A percentile compares a stretch with the other conserved stretches of the same genome.
Conservation (phyloP, 148 eudicot genomes). For the Chenopodium suecicum region DNA sequence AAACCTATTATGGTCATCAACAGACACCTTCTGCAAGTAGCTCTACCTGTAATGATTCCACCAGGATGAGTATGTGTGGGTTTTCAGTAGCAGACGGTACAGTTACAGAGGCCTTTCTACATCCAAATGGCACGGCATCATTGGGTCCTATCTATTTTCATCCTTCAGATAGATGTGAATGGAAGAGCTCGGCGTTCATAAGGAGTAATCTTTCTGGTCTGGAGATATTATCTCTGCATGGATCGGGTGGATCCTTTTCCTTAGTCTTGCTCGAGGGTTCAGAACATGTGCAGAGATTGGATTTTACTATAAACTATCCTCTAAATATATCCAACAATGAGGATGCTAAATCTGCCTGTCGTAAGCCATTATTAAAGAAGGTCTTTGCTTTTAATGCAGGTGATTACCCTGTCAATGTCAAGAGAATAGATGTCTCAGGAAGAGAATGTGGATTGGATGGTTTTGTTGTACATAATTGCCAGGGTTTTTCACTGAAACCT, state of each 20-base stretch:
- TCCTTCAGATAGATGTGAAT: slow-evolving; percentile 70
- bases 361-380: slow-evolving; percentile 48
- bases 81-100: slow-evolving; percentile 55
- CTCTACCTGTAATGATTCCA: slow-evolving; percentile 37
- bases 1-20: slow-evolving; percentile 36
- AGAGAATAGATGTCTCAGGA: slow-evolving; percentile 66
- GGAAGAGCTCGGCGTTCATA: slow-evolving; percentile 77
- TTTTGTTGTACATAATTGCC: slow-evolving; percentile 60
- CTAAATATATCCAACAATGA: slow-evolving; percentile 36
- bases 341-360: slow-evolving; percentile 41
- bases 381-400: slow-evolving; percentile 65
- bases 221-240: slow-evolving; percentile 70
- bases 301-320: slow-evolving; percentile 48
- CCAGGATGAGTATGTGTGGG: slow-evolving; percentile 49
- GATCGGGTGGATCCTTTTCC: slow-evolving; percentile 71
- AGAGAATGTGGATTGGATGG: slow-evolving; percentile 71
- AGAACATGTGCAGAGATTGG: slow-evolving; percentile 46
- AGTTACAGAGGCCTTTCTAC: slow-evolving; percentile 64
- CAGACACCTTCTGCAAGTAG: slow-evolving; percentile 46
- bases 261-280: slow-evolving; percentile 58
- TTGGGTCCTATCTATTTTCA: slow-evolving; percentile 80
- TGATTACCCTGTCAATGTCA: slow-evolving; percentile 60
- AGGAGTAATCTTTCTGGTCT: slow-evolving; percentile 89
- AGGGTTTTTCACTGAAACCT: slow-evolving; percentile 65
- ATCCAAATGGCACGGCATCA: slow-evolving; percentile 55